These are phyloP conservation scores for Ustilago loliicola DNA, from an alignment of 1,284 basidiomycete species.

Conservation along the genomic window DNA sequence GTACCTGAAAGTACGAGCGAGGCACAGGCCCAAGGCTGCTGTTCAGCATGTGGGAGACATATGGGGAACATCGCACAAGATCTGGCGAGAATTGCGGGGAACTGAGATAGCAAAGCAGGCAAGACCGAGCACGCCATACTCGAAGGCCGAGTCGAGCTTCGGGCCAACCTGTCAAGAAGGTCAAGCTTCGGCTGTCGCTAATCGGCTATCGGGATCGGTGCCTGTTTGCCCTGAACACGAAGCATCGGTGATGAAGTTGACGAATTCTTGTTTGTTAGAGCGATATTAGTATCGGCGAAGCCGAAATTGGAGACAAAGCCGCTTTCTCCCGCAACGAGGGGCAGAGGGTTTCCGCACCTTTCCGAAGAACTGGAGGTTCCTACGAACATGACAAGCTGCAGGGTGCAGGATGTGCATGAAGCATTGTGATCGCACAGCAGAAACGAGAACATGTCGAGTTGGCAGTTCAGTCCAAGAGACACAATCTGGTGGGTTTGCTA, in stretches of 20 bases:
- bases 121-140: constrained; percentile 32
- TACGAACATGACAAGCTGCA: constrained; percentile 6
- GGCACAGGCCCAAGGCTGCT: neutral
- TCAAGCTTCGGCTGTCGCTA: constrained; percentile 1
- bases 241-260: constrained; percentile 9
- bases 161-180: constrained; percentile 24
- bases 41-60: too few species aligned
- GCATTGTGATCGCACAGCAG: constrained; percentile 4
- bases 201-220: constrained; percentile 3
- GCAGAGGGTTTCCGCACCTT: constrained; percentile 12
- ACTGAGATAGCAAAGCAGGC: neutral
- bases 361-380: constrained; percentile 6
- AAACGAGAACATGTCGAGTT: neutral
- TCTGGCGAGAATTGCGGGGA: neutral
- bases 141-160: constrained; percentile 7
- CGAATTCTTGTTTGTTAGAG: neutral
- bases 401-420: constrained; percentile 20
- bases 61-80: neutral
- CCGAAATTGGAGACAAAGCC: constrained; percentile 15
- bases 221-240: neutral
- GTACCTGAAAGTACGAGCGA: neutral
- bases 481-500: neutral
- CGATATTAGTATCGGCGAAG: neutral
- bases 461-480: neutral
- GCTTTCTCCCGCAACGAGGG: constrained; percentile 23